These are phyloP conservation scores for Diplotaxis tenuifolia DNA, from an alignment of 345 rosid species.

Conservation along the genomic window DNA sequence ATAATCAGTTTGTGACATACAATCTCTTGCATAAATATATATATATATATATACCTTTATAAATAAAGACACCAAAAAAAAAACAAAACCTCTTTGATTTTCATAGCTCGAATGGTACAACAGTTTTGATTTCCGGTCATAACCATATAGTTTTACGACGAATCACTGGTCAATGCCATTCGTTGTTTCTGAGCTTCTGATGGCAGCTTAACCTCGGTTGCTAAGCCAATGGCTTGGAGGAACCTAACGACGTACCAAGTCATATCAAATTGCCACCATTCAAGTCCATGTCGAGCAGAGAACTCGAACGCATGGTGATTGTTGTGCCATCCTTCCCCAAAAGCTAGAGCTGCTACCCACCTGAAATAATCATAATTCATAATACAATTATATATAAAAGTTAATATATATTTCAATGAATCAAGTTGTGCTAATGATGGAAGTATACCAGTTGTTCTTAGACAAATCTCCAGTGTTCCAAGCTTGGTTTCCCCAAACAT, in stretches of 20 bases:
- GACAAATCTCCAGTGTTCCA: conserved; percentile 88
- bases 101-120: background rate
- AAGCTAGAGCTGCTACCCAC: conserved; percentile 88
- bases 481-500: conserved; percentile 87
- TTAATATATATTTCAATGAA: background rate
- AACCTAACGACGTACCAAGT: conserved; percentile 74
- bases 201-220: conserved; percentile 74
- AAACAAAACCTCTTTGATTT: conserved; percentile 8
- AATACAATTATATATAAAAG: background rate
- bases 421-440: background rate
- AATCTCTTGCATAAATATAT: background rate
- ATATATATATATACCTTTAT: background rate
- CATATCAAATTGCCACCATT: conserved; percentile 92
- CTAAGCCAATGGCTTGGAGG: conserved; percentile 69
- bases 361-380: conserved; percentile 31
- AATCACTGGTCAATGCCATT: conserved; percentile 49
- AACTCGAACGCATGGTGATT: conserved; percentile 88
- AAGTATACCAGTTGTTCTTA: conserved; percentile 69
- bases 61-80: background rate
- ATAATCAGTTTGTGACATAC: background rate
- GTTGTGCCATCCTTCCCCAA: conserved; percentile 97
- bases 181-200: conserved; percentile 53
- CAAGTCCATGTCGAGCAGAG: conserved; percentile 81
- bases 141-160: background rate
- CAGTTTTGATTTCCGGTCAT: conserved; percentile 8